Conservation (phyloP, 306 rosid genomes). For the Quercus aquifolioides region DNA sequence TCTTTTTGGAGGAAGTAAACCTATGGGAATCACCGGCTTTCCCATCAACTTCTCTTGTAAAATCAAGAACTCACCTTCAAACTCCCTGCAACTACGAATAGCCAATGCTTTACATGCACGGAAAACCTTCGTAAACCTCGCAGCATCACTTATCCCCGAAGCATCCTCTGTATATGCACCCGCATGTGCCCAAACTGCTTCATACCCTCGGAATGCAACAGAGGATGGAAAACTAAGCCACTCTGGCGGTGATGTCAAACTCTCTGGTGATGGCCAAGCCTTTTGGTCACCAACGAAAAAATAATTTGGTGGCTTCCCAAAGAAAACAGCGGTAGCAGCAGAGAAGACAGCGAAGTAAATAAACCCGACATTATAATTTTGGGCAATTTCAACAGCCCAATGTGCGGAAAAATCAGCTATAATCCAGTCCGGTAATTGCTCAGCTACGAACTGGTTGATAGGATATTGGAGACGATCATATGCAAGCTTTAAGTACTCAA, state of each 20-base stretch:
- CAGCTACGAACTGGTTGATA: background rate
- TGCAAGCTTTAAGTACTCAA: constrained; percentile 4
- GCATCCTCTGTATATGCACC: background rate
- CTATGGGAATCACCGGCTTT: constrained; percentile 39
- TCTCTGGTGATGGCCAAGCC: background rate
- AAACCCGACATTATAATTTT: background rate
- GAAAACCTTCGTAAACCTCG: background rate
- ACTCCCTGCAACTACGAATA: background rate
- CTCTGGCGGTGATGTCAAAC: constrained; percentile 1
- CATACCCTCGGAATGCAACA: constrained; percentile 1
- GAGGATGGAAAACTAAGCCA: constrained; percentile 21
- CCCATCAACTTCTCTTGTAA: constrained; percentile 2
- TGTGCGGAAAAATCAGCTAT: constrained; percentile 13
- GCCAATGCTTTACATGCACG: no score
- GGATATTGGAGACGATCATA: constrained; percentile 15
- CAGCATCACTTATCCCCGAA: background rate
- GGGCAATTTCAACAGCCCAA: constrained; percentile 7
- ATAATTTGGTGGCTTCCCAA: background rate
- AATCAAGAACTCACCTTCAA: constrained; percentile 30
- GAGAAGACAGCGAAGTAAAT: constrained; percentile 2
- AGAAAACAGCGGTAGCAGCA: background rate
- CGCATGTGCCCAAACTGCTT: background rate
- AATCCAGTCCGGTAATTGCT: constrained; percentile 26
- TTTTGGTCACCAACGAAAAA: background rate
- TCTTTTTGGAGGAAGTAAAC: constrained; percentile 2